phyloP scores from a whole-genome alignment of 495 filamentous ascomycete species.

The Penicillium arizonense region DNA sequence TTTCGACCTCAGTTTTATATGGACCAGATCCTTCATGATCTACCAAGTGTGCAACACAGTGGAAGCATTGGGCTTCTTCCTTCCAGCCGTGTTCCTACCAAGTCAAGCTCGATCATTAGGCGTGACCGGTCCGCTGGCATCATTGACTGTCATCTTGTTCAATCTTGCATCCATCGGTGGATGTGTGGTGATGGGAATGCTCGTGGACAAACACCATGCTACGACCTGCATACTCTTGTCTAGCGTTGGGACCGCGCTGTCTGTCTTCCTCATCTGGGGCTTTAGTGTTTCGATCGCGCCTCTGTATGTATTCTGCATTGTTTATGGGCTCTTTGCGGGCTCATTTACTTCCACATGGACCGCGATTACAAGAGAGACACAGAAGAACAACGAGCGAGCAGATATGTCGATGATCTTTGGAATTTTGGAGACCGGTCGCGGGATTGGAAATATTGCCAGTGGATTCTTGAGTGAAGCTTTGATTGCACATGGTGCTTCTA shows the following conservation, averaged over 20 bases:
- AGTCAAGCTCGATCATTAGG: constrained; percentile 30
- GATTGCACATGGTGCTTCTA: constrained; percentile 12
- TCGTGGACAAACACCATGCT: constrained; percentile 40
- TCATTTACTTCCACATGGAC: constrained; percentile 53
- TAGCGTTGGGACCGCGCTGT: constrained; percentile 48
- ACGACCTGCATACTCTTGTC: constrained; percentile 54
- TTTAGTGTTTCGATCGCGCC: constrained; percentile 49
- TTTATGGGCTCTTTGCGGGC: constrained; percentile 64
- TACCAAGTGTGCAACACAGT: constrained; percentile 48
- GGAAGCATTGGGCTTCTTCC: constrained; percentile 58
- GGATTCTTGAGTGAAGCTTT: constrained; percentile 56
- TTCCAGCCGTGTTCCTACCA: constrained; percentile 59
- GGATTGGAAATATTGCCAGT: constrained; percentile 52
- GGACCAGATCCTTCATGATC: too few relatives aligned
- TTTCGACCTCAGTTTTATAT: constrained; percentile 42
- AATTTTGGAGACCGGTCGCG: constrained; percentile 51
- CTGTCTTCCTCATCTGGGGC: constrained; percentile 65
- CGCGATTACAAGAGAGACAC: constrained; percentile 49
- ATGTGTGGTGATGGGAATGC: constrained; percentile 50
- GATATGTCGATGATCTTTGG: constrained; percentile 52
- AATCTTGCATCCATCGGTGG: constrained; percentile 53
- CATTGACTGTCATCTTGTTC: constrained; percentile 47
- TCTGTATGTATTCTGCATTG: constrained; percentile 55
- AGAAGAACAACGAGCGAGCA: constrained; percentile 25
- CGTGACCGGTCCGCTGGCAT: constrained; percentile 18